Base-by-base conservation (phyloP, 805 yeast genomes). In the Tetrapisispora nanseiensis region DNA sequence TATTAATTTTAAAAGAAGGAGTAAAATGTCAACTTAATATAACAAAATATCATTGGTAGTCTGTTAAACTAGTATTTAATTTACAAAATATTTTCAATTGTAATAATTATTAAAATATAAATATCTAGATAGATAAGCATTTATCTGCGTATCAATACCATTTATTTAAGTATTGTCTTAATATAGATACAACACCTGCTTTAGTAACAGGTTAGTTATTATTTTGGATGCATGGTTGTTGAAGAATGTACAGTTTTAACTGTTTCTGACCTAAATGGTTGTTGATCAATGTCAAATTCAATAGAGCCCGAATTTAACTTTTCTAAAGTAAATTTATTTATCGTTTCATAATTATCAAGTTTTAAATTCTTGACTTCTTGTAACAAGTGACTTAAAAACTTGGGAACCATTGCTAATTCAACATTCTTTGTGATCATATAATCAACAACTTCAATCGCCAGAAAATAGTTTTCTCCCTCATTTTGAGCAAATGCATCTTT, bases 391-490 rank as follows among this genome's bases (percentile, higher is more conserved):
- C 72, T 55, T 31, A 86, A 55, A 50, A 78, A 89, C 2, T 60
- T 62, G 0, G 98, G 97, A 32, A 90, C 80, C 41, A 78, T 69
- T 31, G 86, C 75, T 47, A 90, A 72, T 44, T 83, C 84, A 48
- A 83, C 89, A 58, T 85, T 87, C 46, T 78, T 71, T 45, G 84
- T 84, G 48, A 92, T 87, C 59, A 92, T 67, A 48, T 78, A 77
- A 59, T 86, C 84, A 28, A 92, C 81, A 26, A 87, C 90, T 59
- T 90, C 97, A 56, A 92, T 89, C 1, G 95, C 95, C 49, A 86
- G 67, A 56, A 89, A 85, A 57, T 89, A 87, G 21, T 76, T 74
- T 49, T 86, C 92, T 31, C 90, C 71, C 41, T 65, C 70, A 49
- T 63, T 64, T 43, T 67, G 67, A 3, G 67, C 67, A 49, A 66